Percentiles rank a stretch among this genome's conserved stretches.
These are phyloP conservation scores for Hygrophila difformis DNA, from an alignment of 257 asterid species.

Conservation along the genomic window DNA sequence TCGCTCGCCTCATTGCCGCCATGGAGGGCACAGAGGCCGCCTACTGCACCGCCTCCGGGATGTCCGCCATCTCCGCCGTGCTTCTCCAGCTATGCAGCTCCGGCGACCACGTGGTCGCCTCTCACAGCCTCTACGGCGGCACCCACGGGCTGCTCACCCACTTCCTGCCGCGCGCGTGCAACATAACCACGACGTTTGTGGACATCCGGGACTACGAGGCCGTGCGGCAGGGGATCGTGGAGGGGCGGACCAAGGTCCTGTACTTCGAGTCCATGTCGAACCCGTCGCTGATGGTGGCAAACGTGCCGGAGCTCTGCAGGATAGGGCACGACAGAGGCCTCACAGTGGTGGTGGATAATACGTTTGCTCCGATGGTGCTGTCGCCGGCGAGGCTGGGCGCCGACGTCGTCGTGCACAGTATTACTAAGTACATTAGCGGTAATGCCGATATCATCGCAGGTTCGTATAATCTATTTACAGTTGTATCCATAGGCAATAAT, in stretches of 20 bases:
- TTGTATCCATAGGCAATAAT: too few relatives aligned
- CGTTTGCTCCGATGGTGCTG: constrained; percentile 87
- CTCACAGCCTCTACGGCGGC: constrained; percentile 77
- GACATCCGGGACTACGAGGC: constrained; percentile 47
- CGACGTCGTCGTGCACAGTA: constrained; percentile 90
- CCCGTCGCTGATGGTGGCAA: constrained; percentile 79
- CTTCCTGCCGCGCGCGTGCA: constrained; percentile 74
- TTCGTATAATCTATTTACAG: too few relatives aligned
- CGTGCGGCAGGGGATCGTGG: constrained; percentile 49
- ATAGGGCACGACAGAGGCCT: constrained; percentile 85
- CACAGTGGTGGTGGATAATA: constrained; percentile 82
- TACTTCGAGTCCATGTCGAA: constrained; percentile 73
- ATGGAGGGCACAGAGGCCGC: constrained; percentile 95
- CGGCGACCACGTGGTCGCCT: constrained; percentile 89
- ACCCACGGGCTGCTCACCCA: constrained; percentile 78
- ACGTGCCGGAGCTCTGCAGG: constrained; percentile 74
- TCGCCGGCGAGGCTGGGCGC: constrained; percentile 92
- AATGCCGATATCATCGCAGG: constrained; percentile 96
- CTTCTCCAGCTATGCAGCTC: constrained; percentile 83
- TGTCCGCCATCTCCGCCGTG: constrained; percentile 86
- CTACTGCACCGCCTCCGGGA: constrained; percentile 92
- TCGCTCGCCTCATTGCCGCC: constrained; percentile 87
- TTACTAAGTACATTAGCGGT: constrained; percentile 88
- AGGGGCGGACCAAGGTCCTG: constrained; percentile 72
- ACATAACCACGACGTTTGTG: constrained; percentile 81